phyloP scores from a whole-genome alignment of 495 filamentous ascomycete genomes.

The Neurospora sp. region DNA sequence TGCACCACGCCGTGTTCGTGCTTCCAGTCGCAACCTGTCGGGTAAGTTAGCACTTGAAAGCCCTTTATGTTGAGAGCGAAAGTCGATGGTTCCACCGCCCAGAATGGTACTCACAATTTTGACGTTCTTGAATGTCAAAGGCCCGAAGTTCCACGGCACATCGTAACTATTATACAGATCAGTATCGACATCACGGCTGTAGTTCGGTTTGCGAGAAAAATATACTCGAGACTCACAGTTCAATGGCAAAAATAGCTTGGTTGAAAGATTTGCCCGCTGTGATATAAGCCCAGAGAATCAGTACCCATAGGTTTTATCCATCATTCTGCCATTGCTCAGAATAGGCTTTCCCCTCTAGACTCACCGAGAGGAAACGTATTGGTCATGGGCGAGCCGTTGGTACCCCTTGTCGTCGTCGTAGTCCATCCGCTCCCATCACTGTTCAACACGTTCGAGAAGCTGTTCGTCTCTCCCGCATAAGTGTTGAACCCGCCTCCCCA shows the following conservation, averaged over 20 bases:
- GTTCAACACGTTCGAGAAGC: constrained; percentile 18
- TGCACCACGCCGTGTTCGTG: constrained; percentile 22
- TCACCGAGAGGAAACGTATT: constrained; percentile 18
- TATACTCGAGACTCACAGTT: constrained; percentile 16
- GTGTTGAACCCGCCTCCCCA: constrained; percentile 35
- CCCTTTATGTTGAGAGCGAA: neutral
- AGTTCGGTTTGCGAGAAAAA: neutral
- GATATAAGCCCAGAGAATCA: neutral
- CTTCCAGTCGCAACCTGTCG: constrained; percentile 13
- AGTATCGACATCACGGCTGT: neutral
- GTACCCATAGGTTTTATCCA: neutral
- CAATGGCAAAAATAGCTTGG: constrained; percentile 30
- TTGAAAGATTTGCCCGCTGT: constrained; percentile 29
- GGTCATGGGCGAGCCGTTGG: constrained; percentile 12
- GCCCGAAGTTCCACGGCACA: constrained; percentile 29
- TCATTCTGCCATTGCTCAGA: neutral
- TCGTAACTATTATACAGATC: constrained; percentile 8
- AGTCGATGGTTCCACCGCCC: neutral
- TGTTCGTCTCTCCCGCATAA: constrained; percentile 18
- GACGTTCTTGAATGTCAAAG: constrained; percentile 27
- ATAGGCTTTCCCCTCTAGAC: neutral
- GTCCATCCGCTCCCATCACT: constrained; percentile 13
- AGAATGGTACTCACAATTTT: constrained; percentile 23
- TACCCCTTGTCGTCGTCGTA: constrained; percentile 11
- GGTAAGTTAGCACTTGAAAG: neutral